Evolutionary conservation across 208 protist species (phyloP), one percentile per base, ranked within the genome.

Genomic region (Crithidia brevicula): DNA sequence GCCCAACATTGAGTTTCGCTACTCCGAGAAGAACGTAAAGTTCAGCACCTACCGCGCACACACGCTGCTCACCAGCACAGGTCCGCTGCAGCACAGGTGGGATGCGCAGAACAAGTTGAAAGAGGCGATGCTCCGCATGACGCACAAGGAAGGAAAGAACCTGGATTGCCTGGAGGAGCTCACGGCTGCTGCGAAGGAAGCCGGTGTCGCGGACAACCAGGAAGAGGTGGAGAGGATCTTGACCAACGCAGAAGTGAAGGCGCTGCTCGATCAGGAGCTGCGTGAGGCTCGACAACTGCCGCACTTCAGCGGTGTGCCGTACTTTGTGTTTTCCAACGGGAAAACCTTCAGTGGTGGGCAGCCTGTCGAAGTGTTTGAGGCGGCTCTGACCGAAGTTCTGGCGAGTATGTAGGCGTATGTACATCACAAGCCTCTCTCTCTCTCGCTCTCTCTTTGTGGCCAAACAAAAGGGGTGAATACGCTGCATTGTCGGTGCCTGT

Each of bases 11-110:
- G 15, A 46, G n/a, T 77, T 77, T 38, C 46, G 15, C 62, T 53
- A 62, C 18, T 36, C 43, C 0, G 20, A 31, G 5, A 13, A 66
- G 4, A 51, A 49, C n/a, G 67, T 72, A 5, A 23, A 10, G 20
- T 83, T 76, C 68, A 83, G 50, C 77, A 83, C 69, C 25, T 79
- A 83, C 67, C 61, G 59, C 33, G 71, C 68, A 0, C 77, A 83
- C 66, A 71, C 65, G 22, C 53, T 83, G n/a, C 70, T 83, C 36
- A 77, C 77, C 20, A 66, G 75, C 62, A 22, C 54, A 2, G 77
- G 77, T 25, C 36, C 64, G 15, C 18, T 83, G 2, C 20, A 59
- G 18, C 30, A 65, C 22, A 51, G 72, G 51, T 83, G 53, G 54
- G 16, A 42, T n/a, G 59, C 53, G 71, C 77, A 83, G 64, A 72